Percentiles rank a stretch among this genome's conserved stretches.
Conservation (phyloP, 2,329 filamentous ascomycete species). For the Pestalotiopsis sp. region DNA sequence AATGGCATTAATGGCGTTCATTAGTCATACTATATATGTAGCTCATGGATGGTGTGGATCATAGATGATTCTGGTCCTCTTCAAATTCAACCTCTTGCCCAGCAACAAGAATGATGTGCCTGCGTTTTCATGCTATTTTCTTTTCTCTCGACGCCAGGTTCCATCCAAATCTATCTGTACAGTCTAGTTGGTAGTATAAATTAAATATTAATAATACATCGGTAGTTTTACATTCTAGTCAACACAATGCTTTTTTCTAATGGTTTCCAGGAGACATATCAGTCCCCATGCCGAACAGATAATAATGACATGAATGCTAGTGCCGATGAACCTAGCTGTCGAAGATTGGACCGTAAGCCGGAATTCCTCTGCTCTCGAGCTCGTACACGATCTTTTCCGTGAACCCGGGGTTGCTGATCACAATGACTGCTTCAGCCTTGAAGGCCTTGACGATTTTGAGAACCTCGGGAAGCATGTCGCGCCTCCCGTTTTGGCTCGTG, state of each 20-base stretch:
- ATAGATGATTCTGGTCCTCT: too few species aligned
- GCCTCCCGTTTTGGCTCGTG: constrained; percentile 56
- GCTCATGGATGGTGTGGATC: too few species aligned
- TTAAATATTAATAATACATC: not conserved
- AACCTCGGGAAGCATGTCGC: constrained; percentile 49
- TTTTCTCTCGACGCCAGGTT: too few species aligned
- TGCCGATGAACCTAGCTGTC: constrained; percentile 42
- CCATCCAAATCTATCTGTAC: not conserved
- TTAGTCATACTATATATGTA: not conserved
- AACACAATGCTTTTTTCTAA: not conserved
- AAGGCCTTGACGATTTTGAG: constrained; percentile 60
- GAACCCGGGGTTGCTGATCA: constrained; percentile 72
- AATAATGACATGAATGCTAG: not conserved
- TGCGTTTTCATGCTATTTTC: too few species aligned
- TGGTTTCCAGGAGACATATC: too few species aligned
- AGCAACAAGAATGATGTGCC: too few species aligned
- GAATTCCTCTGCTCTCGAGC: constrained; percentile 66
- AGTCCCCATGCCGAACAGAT: not conserved
- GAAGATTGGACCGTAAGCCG: constrained; percentile 76
- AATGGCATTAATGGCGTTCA: constrained; percentile 19
- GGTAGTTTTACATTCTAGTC: not conserved
- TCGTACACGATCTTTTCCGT: constrained; percentile 73
- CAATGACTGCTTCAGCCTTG: constrained; percentile 70
- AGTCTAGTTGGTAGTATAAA: not conserved
- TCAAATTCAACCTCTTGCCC: too few species aligned